These are phyloP conservation scores for Botrytis galanthina DNA, from an alignment of 2,329 filamentous ascomycete species.

Conservation along the genomic window DNA sequence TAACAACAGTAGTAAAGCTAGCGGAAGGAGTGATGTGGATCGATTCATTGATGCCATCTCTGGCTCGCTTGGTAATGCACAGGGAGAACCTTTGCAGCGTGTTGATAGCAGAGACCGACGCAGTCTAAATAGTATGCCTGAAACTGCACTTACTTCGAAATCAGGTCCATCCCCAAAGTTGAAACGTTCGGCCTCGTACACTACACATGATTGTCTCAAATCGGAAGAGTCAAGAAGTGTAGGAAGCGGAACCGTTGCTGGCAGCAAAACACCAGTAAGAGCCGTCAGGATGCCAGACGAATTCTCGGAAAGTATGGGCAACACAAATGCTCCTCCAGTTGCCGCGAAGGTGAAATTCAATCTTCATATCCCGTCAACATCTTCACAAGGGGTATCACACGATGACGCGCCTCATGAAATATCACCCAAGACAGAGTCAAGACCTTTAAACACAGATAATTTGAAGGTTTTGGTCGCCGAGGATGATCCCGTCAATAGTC, in stretches of 20 bases:
- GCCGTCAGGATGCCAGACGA: slow-evolving; percentile 49
- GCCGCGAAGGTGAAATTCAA: slow-evolving; percentile 28
- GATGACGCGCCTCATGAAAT: neutral
- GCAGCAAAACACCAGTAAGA: slow-evolving; percentile 44
- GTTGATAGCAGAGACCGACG: slow-evolving; percentile 26
- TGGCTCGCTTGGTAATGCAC: slow-evolving; percentile 51
- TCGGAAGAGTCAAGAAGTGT: slow-evolving; percentile 37
- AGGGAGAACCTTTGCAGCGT: slow-evolving; percentile 37
- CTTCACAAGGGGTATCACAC: slow-evolving; percentile 11
- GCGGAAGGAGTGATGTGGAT: slow-evolving; percentile 59
- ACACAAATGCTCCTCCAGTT: neutral
- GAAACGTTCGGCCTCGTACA: slow-evolving; percentile 30
- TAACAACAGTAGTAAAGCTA: slow-evolving; percentile 32
- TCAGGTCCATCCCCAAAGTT: slow-evolving; percentile 20
- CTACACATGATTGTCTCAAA: slow-evolving; percentile 27
- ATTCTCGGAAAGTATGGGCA: slow-evolving; percentile 23
- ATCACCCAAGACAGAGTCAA: neutral
- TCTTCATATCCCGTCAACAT: slow-evolving; percentile 16
- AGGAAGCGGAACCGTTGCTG: slow-evolving; percentile 42
- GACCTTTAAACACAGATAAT: slow-evolving; percentile 26
- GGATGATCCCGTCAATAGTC: slow-evolving; percentile 84
- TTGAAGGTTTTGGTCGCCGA: slow-evolving; percentile 73
- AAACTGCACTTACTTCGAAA: neutral
- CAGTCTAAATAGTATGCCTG: slow-evolving; percentile 22
- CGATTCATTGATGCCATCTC: slow-evolving; percentile 70